phyloP scores from a whole-genome alignment of 768 basidiomycete species.

The Xerocomus brunneocitrinus region DNA sequence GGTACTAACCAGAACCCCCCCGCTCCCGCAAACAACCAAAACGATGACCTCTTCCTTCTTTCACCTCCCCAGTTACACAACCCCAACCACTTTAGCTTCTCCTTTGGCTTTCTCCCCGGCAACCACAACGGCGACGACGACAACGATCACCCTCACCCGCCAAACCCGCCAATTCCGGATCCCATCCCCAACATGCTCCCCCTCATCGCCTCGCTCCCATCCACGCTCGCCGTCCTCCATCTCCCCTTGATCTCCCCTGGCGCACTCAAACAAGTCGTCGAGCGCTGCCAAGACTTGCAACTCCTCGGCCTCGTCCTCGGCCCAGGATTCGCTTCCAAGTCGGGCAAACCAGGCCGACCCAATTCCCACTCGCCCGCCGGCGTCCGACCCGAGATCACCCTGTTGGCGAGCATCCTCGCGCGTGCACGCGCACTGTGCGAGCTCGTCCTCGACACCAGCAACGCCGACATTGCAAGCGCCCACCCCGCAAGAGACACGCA shows the following conservation, averaged over 20 bases:
- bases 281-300: constrained; percentile 14
- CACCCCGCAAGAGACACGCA: neutral
- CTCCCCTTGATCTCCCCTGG: constrained; percentile 20
- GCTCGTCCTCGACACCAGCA: constrained; percentile 17
- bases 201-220: constrained; percentile 30
- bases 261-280: constrained; percentile 20
- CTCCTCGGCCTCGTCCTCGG: constrained; percentile 21
- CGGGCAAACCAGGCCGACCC: neutral
- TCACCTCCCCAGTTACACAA: neutral
- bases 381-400: constrained; percentile 8
- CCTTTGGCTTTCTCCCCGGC: constrained; percentile 3
- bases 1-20: too few species aligned
- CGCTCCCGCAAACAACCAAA: too few species aligned
- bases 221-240: constrained; percentile 30
- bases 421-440: constrained; percentile 12
- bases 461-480: neutral
- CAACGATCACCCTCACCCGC: neutral
- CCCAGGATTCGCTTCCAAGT: constrained; percentile 5
- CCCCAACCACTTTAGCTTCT: neutral
- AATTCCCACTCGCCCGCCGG: neutral
- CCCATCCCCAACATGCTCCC: constrained; percentile 25
- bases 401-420: constrained; percentile 11
- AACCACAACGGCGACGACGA: neutral
- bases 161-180: constrained; percentile 1
- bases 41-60: too few species aligned